Conservation (phyloP, 1,139 yeast genomes). For the Spathaspora sp. region DNA sequence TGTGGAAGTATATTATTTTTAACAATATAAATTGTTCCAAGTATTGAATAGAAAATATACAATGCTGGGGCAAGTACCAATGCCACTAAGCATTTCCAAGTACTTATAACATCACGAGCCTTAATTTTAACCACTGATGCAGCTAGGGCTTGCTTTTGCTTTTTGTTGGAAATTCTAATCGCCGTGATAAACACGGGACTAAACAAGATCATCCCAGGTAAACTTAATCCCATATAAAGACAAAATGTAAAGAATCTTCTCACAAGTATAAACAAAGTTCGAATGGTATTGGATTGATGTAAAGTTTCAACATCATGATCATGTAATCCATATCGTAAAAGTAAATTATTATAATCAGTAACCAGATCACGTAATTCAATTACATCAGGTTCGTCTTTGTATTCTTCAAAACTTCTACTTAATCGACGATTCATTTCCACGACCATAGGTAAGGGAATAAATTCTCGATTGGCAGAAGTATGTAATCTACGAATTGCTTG, state of each 20-base stretch:
- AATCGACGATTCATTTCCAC: slow-evolving; percentile 47
- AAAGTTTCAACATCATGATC: slow-evolving; percentile 46
- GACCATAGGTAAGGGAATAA: slow-evolving; percentile 43
- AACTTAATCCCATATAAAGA: slow-evolving; percentile 34
- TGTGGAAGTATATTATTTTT: slow-evolving; percentile 17
- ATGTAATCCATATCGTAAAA: slow-evolving; percentile 37
- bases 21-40: slow-evolving; percentile 35
- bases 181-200: slow-evolving; percentile 45
- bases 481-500: slow-evolving; percentile 72
- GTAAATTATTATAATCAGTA: slow-evolving; percentile 33
- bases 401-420: slow-evolving; percentile 39
- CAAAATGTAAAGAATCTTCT: slow-evolving; percentile 31
- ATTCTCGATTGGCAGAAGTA: slow-evolving; percentile 32
- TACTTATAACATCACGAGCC: slow-evolving; percentile 47
- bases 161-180: slow-evolving; percentile 32
- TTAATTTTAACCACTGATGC: slow-evolving; percentile 44
- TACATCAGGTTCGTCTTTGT: slow-evolving; percentile 36
- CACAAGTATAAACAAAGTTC: slow-evolving; percentile 27
- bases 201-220: slow-evolving; percentile 46
- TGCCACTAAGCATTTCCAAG: slow-evolving; percentile 50
- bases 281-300: slow-evolving; percentile 26
- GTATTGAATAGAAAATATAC: slow-evolving; percentile 40
- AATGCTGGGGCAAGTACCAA: slow-evolving; percentile 44
- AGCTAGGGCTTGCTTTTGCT: slow-evolving; percentile 44
- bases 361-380: slow-evolving; percentile 34